Base-by-base conservation (phyloP, 257 asterid genomes). In the Capsicum pubescens region DNA sequence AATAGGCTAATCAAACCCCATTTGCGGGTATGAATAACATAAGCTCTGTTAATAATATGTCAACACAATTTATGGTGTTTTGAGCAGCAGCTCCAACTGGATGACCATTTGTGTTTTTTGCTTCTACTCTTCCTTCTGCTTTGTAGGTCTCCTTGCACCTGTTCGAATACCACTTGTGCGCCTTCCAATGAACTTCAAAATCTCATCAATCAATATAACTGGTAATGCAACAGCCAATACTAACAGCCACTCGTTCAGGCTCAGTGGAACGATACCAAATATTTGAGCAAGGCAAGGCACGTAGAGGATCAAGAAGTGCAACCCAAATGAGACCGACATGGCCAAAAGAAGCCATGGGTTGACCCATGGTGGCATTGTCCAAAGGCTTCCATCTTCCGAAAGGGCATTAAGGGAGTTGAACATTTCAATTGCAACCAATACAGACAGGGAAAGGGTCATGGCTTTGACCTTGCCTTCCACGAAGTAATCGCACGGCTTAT, bases 351-450 rank as follows among this genome's bases (percentile, higher is more conserved):
- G 96, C 93, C 95, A 90, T 0, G 98, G 99, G 92, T 97, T 97
- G 86, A 93, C 98, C 99, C 99, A 97, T 0, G 99, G 99, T 50
- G 99, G 99, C 99, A 97, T 97, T 11, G 97, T 48, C 16, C 93
- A 0, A 17, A 97, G 95, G 83, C 99, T 97, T 70, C 99, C 98
- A n/a, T 97, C 99, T 84, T 97, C 99, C 0, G 99, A 97, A 44
- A 95, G 93, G 17, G 98, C 99, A 56, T 97, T 97, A 60, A 97
- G 92, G 67, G 99, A 97, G 83, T 97, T 97, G 76, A 95, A 97
- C 99, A 97, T 97, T 90, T 97, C 99, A 6, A 97, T 97, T 61
- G 98, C 95, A 1, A 97, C 99, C 72, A 97, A 91, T 15, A 97
- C 98, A 0, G 98, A 93, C 55, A 97, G 97, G 48, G 99, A 97